phyloP scores from a whole-genome alignment of 192 early-diverging fungal species.

The Obelidium mucronatum region DNA sequence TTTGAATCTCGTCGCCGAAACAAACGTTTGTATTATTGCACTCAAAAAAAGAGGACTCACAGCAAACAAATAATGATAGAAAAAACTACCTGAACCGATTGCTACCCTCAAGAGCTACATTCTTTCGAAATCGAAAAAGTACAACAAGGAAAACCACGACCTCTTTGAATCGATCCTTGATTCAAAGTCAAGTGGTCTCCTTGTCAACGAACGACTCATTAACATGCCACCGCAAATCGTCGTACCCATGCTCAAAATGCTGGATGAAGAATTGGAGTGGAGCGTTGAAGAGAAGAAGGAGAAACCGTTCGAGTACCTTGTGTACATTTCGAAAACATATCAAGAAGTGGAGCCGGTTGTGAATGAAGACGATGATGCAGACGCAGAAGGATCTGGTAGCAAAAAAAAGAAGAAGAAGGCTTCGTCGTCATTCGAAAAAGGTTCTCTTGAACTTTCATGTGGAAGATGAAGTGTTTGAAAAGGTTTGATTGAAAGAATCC shows the following conservation, averaged over 20 bases:
- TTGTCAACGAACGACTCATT: constrained; percentile 89
- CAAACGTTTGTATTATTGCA: constrained; percentile 4
- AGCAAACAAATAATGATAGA: not conserved
- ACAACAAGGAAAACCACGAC: constrained; percentile 14
- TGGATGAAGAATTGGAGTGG: constrained; percentile 81
- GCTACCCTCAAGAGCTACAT: constrained; percentile 63
- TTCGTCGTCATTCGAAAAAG: constrained; percentile 29
- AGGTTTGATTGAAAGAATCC: constrained; percentile 38
- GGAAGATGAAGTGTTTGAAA: constrained; percentile 91
- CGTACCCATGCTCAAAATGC: constrained; percentile 90
- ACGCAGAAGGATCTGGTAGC: constrained; percentile 42
- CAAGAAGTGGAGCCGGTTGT: constrained; percentile 73
- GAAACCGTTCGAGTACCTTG: constrained; percentile 81
- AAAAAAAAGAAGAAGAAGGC: constrained; percentile 51
- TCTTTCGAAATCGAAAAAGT: constrained; percentile 62
- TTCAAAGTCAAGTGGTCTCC: constrained; percentile 58
- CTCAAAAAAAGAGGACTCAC: not conserved
- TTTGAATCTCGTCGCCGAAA: constrained; percentile 60
- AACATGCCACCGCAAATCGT: constrained; percentile 96
- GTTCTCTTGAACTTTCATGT: constrained; percentile 80
- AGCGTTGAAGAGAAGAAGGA: constrained; percentile 71
- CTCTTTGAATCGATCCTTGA: constrained; percentile 3
- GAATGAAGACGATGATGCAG: constrained; percentile 59
- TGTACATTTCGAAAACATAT: constrained; percentile 85
- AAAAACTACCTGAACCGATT: constrained; percentile 7